Conservation (phyloP, 2,329 filamentous ascomycete genomes). For the Aspergillus calidoustus region DNA sequence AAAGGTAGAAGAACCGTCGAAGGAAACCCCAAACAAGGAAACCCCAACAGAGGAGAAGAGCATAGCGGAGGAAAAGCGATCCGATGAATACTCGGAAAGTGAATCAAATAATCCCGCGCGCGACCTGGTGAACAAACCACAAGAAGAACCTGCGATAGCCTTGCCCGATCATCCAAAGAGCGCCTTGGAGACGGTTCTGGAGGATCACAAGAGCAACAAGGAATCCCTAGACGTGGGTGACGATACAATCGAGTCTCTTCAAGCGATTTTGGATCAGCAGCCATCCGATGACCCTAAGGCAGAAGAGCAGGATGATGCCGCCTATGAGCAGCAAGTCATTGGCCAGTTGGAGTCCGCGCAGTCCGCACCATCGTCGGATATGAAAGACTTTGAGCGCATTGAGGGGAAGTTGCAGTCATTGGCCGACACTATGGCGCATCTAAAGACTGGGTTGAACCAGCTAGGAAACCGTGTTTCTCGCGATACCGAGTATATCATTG, state of each 20-base stretch:
- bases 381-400: constrained; percentile 42
- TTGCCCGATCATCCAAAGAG: constrained; percentile 48
- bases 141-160: constrained; percentile 29
- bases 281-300: constrained; percentile 30
- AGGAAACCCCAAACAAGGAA: constrained; percentile 4
- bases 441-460: constrained; percentile 44
- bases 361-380: constrained; percentile 25
- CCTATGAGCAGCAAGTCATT: constrained; percentile 37
- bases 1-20: constrained; percentile 9
- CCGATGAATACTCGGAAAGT: neutral
- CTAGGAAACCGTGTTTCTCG: constrained; percentile 44
- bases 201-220: constrained; percentile 45
- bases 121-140: neutral
- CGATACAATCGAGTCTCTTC: constrained; percentile 51
- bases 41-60: constrained; percentile 20
- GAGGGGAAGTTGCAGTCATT: constrained; percentile 46
- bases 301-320: constrained; percentile 37
- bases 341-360: constrained; percentile 29
- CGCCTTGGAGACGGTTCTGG: constrained; percentile 47
- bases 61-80: constrained; percentile 6
- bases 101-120: neutral
- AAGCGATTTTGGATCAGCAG: constrained; percentile 44
- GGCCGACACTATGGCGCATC: constrained; percentile 45
- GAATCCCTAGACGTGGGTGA: constrained; percentile 47
- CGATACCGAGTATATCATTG: constrained; percentile 24